Base-by-base conservation (phyloP, 805 yeast genomes). In the Candida hungchunana region DNA sequence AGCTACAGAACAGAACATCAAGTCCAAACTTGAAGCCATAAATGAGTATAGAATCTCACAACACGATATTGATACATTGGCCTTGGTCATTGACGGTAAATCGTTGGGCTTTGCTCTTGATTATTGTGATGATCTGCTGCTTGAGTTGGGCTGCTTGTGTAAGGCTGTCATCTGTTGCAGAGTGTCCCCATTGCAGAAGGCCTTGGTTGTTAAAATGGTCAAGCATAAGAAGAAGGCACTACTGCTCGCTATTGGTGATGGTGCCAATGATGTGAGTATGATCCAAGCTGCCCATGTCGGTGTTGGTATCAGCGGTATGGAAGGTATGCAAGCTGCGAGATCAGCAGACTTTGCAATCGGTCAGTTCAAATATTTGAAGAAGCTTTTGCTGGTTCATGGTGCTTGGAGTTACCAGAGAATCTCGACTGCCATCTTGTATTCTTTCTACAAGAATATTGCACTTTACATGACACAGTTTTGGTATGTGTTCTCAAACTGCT, bases 241-340 rank as follows among this genome's bases (percentile, higher is more conserved):
- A 27, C 60, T 94, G 28, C 66, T 93, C 41, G 97, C 98, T 1
- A 82, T 93, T 55, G 99, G 99, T 29, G 99, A 93, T 62, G 99
- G 99, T 55, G 99, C 99, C 3, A 93, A 93, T 56, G 99, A 93
- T 64, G 98, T 93, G 26, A 82, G 95, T 24, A 93, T 93, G 99
- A 93, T 93, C 47, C 98, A 93, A 62, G 97, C 98, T 12, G 98
- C 98, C 0, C 97, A 93, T 60, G 96, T 93, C 35, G 99, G 99
- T 44, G 96, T 93, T 17, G 99, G 99, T 57, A 94, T 93, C 44
- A 85, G 95, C 62, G 99, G 99, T 47, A 82, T 88, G 90, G 99
- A 93, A 64, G 99, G 99, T 48, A 88, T 89, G 87, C 99, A 93
- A 62, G 98, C 98, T 9, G 97, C 98, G 0, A 75, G 99, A 59